Evolutionary conservation across 2,329 filamentous ascomycete species (phyloP).

Genomic region (Pseudocercospora crystallina): DNA sequence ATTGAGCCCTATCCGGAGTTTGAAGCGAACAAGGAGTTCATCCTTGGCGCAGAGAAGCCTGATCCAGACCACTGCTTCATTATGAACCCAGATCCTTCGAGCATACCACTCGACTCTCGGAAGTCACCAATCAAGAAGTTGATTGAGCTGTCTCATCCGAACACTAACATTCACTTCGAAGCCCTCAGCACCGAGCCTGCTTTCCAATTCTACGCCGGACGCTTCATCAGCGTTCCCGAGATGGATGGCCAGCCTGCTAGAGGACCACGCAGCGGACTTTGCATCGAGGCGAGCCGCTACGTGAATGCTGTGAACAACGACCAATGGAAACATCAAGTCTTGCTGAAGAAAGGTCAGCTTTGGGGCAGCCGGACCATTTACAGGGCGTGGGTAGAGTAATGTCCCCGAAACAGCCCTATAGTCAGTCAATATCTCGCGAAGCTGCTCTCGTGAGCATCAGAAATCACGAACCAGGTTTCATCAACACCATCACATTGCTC

Average conservation of each 20-base stretch:
- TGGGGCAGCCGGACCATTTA: slow-evolving; percentile 84
- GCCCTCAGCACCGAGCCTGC: slow-evolving; percentile 89
- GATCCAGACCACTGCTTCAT: slow-evolving; percentile 91
- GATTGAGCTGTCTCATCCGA: slow-evolving; percentile 71
- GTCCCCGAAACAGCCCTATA: background rate
- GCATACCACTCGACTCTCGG: slow-evolving; percentile 53
- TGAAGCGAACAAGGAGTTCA: slow-evolving; percentile 66
- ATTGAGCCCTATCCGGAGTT: slow-evolving; percentile 66
- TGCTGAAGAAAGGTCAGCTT: slow-evolving; percentile 79
- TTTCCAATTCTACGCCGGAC: slow-evolving; percentile 96
- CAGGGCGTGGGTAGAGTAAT: slow-evolving; percentile 70
- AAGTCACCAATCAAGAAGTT: slow-evolving; percentile 63
- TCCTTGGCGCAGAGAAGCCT: slow-evolving; percentile 67
- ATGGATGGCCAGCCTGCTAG: slow-evolving; percentile 61
- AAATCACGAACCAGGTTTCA: too few species aligned
- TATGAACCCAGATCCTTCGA: slow-evolving; percentile 61
- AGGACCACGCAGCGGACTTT: slow-evolving; percentile 73
- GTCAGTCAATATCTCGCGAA: too few species aligned
- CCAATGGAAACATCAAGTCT: slow-evolving; percentile 74
- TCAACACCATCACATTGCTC: too few species aligned
- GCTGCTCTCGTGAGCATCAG: too few species aligned
- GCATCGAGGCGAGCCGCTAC: slow-evolving; percentile 87
- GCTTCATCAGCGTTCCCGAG: slow-evolving; percentile 71
- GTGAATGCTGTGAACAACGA: slow-evolving; percentile 84
- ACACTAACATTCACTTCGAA: slow-evolving; percentile 76